Evolutionary conservation across 2,329 filamentous ascomycete genomes (phyloP).

Genomic region (Trichoderma atrobrunneum): DNA sequence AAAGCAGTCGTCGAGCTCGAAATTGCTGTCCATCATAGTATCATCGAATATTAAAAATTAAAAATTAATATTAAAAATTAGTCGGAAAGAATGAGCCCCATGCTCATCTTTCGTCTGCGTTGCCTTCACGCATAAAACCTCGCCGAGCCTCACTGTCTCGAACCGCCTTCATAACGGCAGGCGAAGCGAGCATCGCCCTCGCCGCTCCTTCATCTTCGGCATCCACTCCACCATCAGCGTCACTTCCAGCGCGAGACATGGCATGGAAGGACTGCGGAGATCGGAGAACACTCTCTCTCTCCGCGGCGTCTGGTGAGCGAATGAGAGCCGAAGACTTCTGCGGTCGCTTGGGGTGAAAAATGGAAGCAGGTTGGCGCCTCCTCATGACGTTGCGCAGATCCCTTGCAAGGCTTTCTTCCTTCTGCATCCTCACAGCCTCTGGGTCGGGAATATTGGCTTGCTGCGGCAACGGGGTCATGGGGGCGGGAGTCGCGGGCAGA

Average conservation of each 20-base stretch:
- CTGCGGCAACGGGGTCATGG: slow-evolving; percentile 12
- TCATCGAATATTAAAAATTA: slow-evolving; percentile 10
- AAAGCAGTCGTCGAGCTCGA: slow-evolving; percentile 14
- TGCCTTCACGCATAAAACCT: slow-evolving; percentile 5
- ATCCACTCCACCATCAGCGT: background rate
- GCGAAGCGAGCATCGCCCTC: slow-evolving; percentile 8
- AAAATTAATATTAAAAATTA: background rate
- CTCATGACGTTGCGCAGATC: slow-evolving; percentile 18
- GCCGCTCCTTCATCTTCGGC: slow-evolving; percentile 1
- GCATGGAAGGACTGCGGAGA: slow-evolving; percentile 9
- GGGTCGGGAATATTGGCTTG: slow-evolving; percentile 13
- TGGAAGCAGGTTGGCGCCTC: slow-evolving; percentile 16
- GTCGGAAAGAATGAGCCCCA: background rate
- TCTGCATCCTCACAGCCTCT: slow-evolving; percentile 9
- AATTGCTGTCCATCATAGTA: slow-evolving; percentile 12
- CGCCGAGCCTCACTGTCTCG: background rate
- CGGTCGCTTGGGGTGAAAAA: slow-evolving; percentile 16
- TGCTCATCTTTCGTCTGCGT: slow-evolving; percentile 16
- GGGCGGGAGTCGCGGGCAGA: slow-evolving; percentile 10
- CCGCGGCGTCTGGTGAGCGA: slow-evolving; percentile 16
- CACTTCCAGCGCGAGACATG: slow-evolving; percentile 1
- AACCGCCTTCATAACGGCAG: slow-evolving; percentile 18
- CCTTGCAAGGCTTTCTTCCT: slow-evolving; percentile 16
- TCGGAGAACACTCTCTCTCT: slow-evolving; percentile 14
- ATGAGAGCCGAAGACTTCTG: slow-evolving; percentile 14